A percentile compares a stretch with the other conserved stretches of the same genome.
phyloP scores from a whole-genome alignment of 768 basidiomycete species.

The Boletus sp. region DNA sequence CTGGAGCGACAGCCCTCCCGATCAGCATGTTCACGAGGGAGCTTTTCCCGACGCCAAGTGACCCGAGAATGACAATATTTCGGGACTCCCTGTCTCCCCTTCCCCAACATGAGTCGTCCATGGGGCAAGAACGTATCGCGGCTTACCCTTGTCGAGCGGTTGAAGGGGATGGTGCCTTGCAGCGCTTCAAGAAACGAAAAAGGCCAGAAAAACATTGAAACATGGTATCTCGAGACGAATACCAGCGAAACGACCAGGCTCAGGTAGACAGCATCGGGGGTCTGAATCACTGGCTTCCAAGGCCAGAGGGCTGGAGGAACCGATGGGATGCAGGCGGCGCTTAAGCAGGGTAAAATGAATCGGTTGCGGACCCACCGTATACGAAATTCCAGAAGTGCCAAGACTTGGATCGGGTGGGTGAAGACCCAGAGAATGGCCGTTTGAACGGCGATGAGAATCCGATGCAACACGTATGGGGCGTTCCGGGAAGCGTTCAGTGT shows the following conservation, averaged over 20 bases:
- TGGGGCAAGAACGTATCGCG: background rate
- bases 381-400: background rate
- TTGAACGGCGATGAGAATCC: slow-evolving; percentile 5
- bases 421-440: background rate
- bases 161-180: background rate
- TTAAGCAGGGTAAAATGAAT: background rate
- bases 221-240: background rate
- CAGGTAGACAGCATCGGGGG: background rate
- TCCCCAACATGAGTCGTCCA: background rate
- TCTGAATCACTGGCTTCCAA: background rate
- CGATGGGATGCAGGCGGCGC: background rate
- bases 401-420: background rate
- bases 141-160: slow-evolving; percentile 7
- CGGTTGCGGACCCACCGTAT: background rate
- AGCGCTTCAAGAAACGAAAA: background rate
- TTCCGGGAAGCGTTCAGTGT: background rate
- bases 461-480: slow-evolving; percentile 1
- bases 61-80: slow-evolving; percentile 23
- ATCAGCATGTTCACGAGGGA: slow-evolving; percentile 39
- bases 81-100: background rate
- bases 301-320: background rate
- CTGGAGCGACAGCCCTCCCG: slow-evolving; percentile 22
- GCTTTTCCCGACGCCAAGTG: slow-evolving; percentile 37
- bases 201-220: background rate
- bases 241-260: background rate